phyloP scores from a whole-genome alignment of 331 rosid genomes.

The Quercus phellos region DNA sequence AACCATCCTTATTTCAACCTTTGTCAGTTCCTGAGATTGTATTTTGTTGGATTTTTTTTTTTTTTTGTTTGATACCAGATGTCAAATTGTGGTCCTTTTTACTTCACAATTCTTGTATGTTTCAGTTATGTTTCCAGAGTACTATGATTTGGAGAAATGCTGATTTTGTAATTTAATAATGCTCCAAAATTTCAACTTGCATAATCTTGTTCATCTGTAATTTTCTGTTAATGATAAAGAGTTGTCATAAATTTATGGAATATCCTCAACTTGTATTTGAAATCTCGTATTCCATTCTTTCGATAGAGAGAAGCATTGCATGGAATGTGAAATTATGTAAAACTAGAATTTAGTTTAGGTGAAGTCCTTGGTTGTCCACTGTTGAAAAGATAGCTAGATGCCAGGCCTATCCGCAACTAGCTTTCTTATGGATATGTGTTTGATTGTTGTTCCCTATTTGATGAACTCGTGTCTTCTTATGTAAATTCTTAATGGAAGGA shows the following conservation, averaged over 20 bases:
- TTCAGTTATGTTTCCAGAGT: neutral
- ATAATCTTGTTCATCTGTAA: neutral
- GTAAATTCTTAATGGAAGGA: neutral
- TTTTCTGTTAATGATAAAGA: neutral
- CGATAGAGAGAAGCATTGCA: neutral
- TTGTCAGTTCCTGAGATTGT: conserved; percentile 15
- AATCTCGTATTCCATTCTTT: conserved; percentile 7
- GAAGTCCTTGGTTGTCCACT: neutral
- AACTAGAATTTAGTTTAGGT: neutral
- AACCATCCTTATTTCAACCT: neutral
- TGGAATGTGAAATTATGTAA: neutral
- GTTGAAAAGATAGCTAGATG: neutral
- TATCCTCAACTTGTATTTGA: neutral
- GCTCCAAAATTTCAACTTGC: conserved; percentile 1
- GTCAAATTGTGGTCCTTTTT: conserved; percentile 7
- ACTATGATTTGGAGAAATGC: conserved; percentile 11
- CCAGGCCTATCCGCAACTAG: neutral
- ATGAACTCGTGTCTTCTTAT: neutral
- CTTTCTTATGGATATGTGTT: neutral
- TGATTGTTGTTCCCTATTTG: neutral
- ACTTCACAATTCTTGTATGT: neutral
- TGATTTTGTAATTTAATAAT: conserved; percentile 8
- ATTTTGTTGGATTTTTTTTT: conserved; percentile 17
- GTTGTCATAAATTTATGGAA: neutral
- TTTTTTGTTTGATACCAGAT: conserved; percentile 3